These are phyloP conservation scores for Naganishia sp. DNA, from an alignment of 1,284 basidiomycete genomes.

Conservation along the genomic window DNA sequence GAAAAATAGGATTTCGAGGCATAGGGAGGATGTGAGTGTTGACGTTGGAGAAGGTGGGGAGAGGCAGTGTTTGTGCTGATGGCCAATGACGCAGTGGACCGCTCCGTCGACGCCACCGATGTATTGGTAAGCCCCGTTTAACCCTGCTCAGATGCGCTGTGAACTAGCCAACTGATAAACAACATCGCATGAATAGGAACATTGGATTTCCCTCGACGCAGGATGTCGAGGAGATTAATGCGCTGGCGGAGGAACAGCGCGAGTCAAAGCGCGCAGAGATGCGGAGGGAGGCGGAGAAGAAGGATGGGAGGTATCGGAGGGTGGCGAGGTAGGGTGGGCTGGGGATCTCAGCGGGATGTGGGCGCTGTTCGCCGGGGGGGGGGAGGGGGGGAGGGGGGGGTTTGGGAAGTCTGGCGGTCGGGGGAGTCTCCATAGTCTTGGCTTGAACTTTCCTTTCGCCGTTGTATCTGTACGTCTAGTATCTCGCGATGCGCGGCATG, in stretches of 20 bases:
- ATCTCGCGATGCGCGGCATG: no score
- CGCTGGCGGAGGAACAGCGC: constrained; percentile 69
- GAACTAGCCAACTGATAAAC: no score
- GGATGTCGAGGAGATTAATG: constrained; percentile 71
- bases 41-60: neutral
- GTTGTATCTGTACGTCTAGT: no score
- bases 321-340: neutral
- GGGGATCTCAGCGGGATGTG: no score
- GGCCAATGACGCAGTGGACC: constrained; percentile 59
- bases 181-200: constrained; percentile 62
- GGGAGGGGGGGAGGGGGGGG: no score
- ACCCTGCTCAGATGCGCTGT: neutral
- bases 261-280: constrained; percentile 57
- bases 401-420: no score
- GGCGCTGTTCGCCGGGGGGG: no score
- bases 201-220: constrained; percentile 87
- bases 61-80: constrained; percentile 42
- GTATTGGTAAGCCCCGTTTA: constrained; percentile 5
- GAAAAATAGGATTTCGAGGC: constrained; percentile 73
- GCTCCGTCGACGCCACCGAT: constrained; percentile 71
- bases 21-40: constrained; percentile 58
- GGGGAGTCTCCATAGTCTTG: no score
- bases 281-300: constrained; percentile 25
- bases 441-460: no score
- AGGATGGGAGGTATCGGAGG: constrained; percentile 25